Evolutionary conservation across 257 asterid genomes (phyloP), one percentile per base, ranked within the genome.

Genomic region (Parsonsia alboflavescens): DNA sequence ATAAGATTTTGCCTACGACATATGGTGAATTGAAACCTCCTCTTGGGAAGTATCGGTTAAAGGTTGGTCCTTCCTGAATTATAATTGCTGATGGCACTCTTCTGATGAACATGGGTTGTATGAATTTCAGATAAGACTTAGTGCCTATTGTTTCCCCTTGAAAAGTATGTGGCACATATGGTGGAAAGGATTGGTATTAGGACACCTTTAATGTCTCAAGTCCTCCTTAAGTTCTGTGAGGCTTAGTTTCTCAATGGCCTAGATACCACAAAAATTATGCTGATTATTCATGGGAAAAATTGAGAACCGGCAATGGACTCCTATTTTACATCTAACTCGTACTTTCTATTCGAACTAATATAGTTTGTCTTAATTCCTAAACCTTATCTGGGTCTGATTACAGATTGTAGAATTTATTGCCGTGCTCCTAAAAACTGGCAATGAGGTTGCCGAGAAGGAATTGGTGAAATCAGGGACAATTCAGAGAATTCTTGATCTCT

Each of bases 11-110:
- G 67, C 94, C 91, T 48, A 82, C 91, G 74, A 84, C 99, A 17
- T 95, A 88, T 84, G 99, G 99, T 74, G 97, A 90, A 85, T 77
- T 95, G 79, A 89, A 85, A 83, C 99, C 99, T 52, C 99, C 99
- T 81, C 97, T 95, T 46, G 98, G 99, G 66, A 89, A 90, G 78
- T 92, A 95, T 84, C 97, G 98, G 7, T 80, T 95, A 78, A 92
- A 92, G 99, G 99, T 88, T 77, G 69, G 83, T 71, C 69, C 57
- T 66, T 26, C 71, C 49, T 50, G 52, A 67, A 57, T 41, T 50
- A 30, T 22, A 41, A 21, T 50, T 28, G 45, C 26, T 70, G 15
- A 2, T 17, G 9, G 72, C 11, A 24, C 41, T 68, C 30, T 45
- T 15, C 9, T 69, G 39, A 33, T 33, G 39, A 30, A 24, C 73